phyloP scores from a whole-genome alignment of 352 stramenopile species.

The Thraustochytrium sp. region DNA sequence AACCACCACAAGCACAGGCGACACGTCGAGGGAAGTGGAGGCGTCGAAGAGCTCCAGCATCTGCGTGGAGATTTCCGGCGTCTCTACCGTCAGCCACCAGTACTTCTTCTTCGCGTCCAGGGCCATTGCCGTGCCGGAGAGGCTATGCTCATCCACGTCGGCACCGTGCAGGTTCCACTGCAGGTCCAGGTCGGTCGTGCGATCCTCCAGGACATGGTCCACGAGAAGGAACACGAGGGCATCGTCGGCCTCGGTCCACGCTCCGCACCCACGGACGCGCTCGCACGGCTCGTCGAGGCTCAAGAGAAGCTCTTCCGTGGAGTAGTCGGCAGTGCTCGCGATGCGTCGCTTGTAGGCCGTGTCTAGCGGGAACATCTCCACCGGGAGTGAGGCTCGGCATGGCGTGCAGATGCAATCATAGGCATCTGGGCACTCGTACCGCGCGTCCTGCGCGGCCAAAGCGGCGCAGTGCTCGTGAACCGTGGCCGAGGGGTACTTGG shows the following conservation, averaged over 20 bases:
- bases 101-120: background rate
- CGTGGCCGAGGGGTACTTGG: background rate
- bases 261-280: background rate
- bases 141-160: background rate
- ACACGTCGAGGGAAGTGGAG: background rate
- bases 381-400: background rate
- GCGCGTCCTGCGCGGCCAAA: background rate
- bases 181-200: background rate
- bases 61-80: background rate
- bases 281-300: background rate
- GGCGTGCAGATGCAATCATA: background rate
- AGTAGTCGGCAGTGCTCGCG: background rate
- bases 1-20: background rate
- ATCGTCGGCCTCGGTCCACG: background rate
- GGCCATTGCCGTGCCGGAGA: background rate
- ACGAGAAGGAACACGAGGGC: background rate
- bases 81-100: background rate
- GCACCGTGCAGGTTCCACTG: background rate
- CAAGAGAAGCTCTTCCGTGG: background rate
- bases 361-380: background rate
- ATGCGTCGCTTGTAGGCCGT: background rate
- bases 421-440: background rate
- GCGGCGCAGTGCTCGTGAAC: background rate
- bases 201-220: background rate
- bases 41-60: background rate